These are phyloP conservation scores for Borealophlyctis nickersoniae DNA, from an alignment of 192 early-diverging fungal genomes.

Conservation along the genomic window DNA sequence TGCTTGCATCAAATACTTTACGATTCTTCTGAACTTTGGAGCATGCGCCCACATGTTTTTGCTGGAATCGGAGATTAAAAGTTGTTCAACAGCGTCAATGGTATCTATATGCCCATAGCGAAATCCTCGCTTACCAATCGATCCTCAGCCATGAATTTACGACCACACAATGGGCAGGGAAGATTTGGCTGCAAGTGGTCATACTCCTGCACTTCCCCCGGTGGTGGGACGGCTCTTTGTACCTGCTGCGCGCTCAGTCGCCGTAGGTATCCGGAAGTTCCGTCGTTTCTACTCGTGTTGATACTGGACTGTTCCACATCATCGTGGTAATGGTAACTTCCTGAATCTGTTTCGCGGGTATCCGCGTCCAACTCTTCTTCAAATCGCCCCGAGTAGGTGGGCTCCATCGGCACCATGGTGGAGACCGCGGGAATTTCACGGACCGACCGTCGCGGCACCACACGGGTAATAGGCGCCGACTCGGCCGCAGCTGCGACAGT, in stretches of 20 bases:
- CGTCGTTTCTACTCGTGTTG: no score
- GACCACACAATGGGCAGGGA: constrained; percentile 40
- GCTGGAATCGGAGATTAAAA: constrained; percentile 26
- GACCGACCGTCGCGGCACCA: constrained; percentile 1
- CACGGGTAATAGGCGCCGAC: neutral
- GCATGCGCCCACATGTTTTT: constrained; percentile 46
- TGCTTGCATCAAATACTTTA: constrained; percentile 48
- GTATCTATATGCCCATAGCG: no score
- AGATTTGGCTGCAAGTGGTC: constrained; percentile 9
- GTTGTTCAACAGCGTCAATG: neutral
- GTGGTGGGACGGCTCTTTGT: neutral
- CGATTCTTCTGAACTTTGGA: constrained; percentile 36
- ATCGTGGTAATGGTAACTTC: neutral
- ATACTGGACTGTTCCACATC: no score
- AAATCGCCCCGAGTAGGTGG: no score
- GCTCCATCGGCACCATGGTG: neutral
- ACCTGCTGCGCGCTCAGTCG: no score
- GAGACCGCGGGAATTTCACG: no score
- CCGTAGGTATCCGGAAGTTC: no score
- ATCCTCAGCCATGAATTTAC: constrained; percentile 48
- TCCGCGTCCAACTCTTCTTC: neutral
- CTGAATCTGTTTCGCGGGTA: neutral
- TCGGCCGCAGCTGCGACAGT: neutral
- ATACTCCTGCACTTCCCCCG: no score
- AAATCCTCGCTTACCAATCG: constrained; percentile 40